Evolutionary conservation across 2,329 filamentous ascomycete species (phyloP), one percentile per base, ranked within the genome.

Genomic region (Talaromyces sp.): DNA sequence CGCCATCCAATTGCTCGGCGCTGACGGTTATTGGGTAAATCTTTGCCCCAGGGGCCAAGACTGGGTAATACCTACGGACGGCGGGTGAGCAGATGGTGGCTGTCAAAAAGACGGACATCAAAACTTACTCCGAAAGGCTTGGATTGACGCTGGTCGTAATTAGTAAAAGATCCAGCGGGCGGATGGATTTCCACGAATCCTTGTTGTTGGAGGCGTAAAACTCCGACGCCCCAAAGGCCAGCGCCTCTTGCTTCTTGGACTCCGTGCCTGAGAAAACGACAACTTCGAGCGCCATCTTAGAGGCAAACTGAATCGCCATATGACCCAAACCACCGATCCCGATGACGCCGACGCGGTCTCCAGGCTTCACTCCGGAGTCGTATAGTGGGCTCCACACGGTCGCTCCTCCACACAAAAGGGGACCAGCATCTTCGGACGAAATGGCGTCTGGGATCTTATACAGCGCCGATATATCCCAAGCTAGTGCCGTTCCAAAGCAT

Each of bases 271-370:
- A 84, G 63, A 86, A 85, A 2, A 79, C 84, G 12, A 83, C 79
- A 2, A 86, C 80, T 52, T 91, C 86, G 25, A 86, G 87, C 12
- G 86, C 87, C 1, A 93, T 77, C 1, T 89, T 89, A 68, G 83
- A 86, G 0, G 89, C 87, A 73, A 85, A 92, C 63, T 91, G 80
- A 12, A 93, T 72, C 0, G 84, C 90, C 66, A 92, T 86, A 71
- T 93, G 89, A 5, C 89, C 0, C 71, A 92, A 78, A 0, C 89
- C 89, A 31, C 89, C 89, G 7, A 92, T 78, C 3, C 89, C 88
- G n/a, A 90, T 80, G 55, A 92, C 83, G 0, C 84, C 89, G 0
- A 92, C 87, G 8, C 77, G 81, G 72, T 89, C 89, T 1, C 87
- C 89, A 0, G 88, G 85, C 72, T 89, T 89, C 1, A 87, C 89